These are phyloP conservation scores for Penicillium turbatum DNA, from an alignment of 495 filamentous ascomycete genomes.

Conservation along the genomic window DNA sequence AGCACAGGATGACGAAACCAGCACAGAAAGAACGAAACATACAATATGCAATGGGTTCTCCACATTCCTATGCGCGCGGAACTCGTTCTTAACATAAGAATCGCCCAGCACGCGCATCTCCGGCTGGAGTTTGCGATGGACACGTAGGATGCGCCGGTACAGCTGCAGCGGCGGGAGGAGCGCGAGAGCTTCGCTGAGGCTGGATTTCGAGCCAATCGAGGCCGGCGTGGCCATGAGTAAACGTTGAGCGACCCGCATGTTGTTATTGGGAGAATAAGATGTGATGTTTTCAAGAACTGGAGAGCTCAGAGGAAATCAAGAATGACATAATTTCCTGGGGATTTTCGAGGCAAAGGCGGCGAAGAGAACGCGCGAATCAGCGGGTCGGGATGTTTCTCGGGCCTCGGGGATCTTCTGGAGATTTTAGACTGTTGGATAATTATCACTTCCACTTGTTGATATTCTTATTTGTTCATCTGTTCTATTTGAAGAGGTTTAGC, in stretches of 20 bases:
- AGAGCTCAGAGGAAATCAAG: not conserved
- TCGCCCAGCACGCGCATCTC: constrained; percentile 83
- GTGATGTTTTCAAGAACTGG: constrained; percentile 1
- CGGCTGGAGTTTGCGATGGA: constrained; percentile 71
- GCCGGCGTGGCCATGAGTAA: constrained; percentile 46
- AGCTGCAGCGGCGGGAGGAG: constrained; percentile 87
- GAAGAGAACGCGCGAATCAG: constrained; percentile 18
- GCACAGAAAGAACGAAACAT: constrained; percentile 21
- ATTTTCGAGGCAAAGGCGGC: constrained; percentile 25
- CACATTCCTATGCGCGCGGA: constrained; percentile 70
- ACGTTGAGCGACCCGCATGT: constrained; percentile 35
- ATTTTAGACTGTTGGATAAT: not conserved
- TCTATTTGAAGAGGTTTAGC: not conserved
- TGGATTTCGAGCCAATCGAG: constrained; percentile 44
- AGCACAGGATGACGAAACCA: not conserved
- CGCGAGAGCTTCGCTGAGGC: constrained; percentile 59
- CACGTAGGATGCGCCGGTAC: constrained; percentile 80
- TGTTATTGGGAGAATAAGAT: constrained; percentile 9
- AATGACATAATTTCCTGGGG: constrained; percentile 31
- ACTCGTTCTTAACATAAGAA: constrained; percentile 87
- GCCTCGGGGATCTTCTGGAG: not conserved
- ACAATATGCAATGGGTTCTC: constrained; percentile 94
- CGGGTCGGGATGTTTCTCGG: constrained; percentile 7
- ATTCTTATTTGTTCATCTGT: not conserved
- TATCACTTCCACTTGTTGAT: not conserved